A percentile compares a stretch with the other conserved stretches of the same genome.
phyloP scores from a whole-genome alignment of 164 flowering plant species.

The Litsea cubeba region DNA sequence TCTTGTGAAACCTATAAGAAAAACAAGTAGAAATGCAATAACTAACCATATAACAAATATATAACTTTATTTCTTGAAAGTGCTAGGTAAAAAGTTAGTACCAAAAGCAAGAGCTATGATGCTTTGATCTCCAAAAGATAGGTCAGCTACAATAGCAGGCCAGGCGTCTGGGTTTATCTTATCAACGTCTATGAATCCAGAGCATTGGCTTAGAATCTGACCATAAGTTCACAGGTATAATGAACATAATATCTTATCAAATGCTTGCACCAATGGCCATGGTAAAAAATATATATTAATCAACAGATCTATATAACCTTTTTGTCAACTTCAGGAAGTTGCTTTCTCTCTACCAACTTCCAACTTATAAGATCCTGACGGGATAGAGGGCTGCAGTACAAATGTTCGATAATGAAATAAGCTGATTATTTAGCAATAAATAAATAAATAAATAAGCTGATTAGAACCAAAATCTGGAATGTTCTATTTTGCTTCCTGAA shows the following conservation, averaged over 20 bases:
- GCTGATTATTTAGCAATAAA: background rate
- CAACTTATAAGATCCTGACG: slow-evolving; percentile 98
- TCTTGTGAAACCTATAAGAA: slow-evolving; percentile 70
- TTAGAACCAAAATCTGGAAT: background rate
- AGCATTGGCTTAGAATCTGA: slow-evolving; percentile 56
- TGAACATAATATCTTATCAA: background rate
- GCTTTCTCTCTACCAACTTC: slow-evolving; percentile 88
- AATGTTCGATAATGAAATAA: slow-evolving; percentile 7
- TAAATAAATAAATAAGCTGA: background rate
- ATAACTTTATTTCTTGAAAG: background rate
- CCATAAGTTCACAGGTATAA: slow-evolving; percentile 4
- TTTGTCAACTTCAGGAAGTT: slow-evolving; percentile 78
- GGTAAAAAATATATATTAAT: background rate
- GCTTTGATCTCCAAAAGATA: slow-evolving; percentile 78
- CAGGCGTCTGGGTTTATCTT: slow-evolving; percentile 90
- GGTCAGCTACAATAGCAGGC: slow-evolving; percentile 92
- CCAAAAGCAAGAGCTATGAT: slow-evolving; percentile 90
- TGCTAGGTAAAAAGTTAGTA: slow-evolving; percentile 15
- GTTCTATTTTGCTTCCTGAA: background rate
- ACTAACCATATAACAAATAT: background rate
- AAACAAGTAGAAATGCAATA: background rate
- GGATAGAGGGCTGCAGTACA: slow-evolving; percentile 69
- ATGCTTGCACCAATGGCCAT: background rate
- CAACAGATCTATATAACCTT: slow-evolving; percentile 40
- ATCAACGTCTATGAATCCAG: slow-evolving; percentile 87